phyloP scores from a whole-genome alignment of 2,329 filamentous ascomycete genomes.

The Colletotrichum neosansevieriae region DNA sequence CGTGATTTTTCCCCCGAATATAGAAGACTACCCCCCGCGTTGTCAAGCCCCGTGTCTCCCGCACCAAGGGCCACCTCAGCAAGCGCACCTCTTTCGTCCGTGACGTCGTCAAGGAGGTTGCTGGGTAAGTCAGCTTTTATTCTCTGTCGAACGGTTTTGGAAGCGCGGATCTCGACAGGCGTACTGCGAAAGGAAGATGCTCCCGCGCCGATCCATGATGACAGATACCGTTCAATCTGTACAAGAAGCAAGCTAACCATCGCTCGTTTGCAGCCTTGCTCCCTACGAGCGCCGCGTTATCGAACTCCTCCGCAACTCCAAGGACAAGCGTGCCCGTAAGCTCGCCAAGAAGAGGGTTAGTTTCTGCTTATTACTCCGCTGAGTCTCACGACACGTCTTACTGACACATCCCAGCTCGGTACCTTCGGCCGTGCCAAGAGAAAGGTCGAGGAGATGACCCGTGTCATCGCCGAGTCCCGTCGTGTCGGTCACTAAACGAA shows the following conservation, averaged over 20 bases:
- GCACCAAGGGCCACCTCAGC: constrained; percentile 95
- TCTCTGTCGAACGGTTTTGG: no score
- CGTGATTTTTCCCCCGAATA: constrained; percentile 50
- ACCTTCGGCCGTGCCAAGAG: constrained; percentile 99
- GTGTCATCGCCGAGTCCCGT: constrained; percentile 97
- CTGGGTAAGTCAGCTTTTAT: constrained; percentile 74
- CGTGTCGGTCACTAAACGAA: constrained; percentile 68
- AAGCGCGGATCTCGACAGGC: no score
- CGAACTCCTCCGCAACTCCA: constrained; percentile 98
- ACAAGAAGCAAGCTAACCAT: constrained; percentile 46
- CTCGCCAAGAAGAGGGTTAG: constrained; percentile 98
- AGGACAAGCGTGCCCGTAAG: constrained; percentile 99
- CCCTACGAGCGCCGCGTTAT: constrained; percentile 99
- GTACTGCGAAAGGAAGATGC: no score
- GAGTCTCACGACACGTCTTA: constrained; percentile 17
- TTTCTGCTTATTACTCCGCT: constrained; percentile 44
- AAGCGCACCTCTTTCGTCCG: constrained; percentile 98
- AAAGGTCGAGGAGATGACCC: constrained; percentile 99
- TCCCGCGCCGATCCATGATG: neutral
- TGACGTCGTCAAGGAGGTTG: constrained; percentile 98
- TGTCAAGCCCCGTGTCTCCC: constrained; percentile 81
- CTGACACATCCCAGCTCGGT: constrained; percentile 76
- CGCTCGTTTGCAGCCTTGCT: constrained; percentile 70
- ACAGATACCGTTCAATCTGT: fast-evolving
- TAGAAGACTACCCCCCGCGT: constrained; percentile 88